Percentiles rank a stretch among this genome's conserved stretches.
Evolutionary conservation across 1,284 basidiomycete species (phyloP).

Genomic region (Abortiporus biennis): DNA sequence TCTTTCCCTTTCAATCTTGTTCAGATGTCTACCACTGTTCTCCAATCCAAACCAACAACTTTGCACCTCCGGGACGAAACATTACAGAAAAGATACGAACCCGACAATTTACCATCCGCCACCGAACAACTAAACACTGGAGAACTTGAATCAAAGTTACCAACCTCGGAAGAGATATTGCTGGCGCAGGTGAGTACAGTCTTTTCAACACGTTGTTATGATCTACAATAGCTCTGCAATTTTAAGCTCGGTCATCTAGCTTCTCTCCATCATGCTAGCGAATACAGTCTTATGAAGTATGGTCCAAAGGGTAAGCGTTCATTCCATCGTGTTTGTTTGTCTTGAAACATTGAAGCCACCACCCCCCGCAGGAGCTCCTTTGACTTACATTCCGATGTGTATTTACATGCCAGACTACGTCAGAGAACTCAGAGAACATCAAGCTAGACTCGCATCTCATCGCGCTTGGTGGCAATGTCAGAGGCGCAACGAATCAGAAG

Average conservation of each 20-base stretch:
- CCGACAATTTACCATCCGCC: too few relatives aligned
- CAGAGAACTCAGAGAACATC: constrained; percentile 51
- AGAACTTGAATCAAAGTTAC: too few relatives aligned
- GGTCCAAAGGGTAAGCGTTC: constrained; percentile 51
- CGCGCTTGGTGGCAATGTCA: constrained; percentile 49
- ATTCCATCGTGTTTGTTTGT: not conserved
- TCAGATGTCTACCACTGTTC: too few relatives aligned
- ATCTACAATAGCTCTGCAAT: too few relatives aligned
- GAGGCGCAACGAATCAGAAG: constrained; percentile 9
- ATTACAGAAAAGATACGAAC: too few relatives aligned
- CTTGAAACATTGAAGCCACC: not conserved
- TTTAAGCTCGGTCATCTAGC: constrained; percentile 54
- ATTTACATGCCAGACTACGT: constrained; percentile 63
- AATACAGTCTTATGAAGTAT: constrained; percentile 75
- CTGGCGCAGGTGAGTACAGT: too few relatives aligned
- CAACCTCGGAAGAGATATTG: too few relatives aligned
- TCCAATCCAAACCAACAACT: too few relatives aligned
- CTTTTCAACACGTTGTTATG: too few relatives aligned
- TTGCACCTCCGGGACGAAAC: too few relatives aligned
- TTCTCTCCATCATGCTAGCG: constrained; percentile 77
- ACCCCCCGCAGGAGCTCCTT: constrained; percentile 40
- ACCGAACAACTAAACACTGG: too few relatives aligned
- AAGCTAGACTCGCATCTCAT: constrained; percentile 39
- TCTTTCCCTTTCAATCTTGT: too few relatives aligned
- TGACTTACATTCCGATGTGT: constrained; percentile 66